Evolutionary conservation across 169 alveolate genomes (phyloP), one percentile per base, ranked within the genome.

Genomic region (Eimeria tenella): DNA sequence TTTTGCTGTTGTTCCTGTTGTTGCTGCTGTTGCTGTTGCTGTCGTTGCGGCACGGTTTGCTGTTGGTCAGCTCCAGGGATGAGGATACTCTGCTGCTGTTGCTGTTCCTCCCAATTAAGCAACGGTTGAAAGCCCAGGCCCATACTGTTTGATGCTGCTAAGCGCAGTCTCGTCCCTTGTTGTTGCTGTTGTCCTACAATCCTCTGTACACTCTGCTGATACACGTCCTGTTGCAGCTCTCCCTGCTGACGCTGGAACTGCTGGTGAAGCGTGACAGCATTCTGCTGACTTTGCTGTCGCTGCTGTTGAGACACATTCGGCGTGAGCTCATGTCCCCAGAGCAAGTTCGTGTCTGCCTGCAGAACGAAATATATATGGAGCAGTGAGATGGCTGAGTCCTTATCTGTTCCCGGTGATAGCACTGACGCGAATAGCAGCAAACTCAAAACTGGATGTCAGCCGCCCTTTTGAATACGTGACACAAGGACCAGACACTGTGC

Each of bases 21-120:
- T 23, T 62, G 71, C 2, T 68, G 75, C 75, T 68, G 81, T 7
- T 71, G 81, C 50, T 73, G 83, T 42, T 79, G 87, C 87, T 79
- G 87, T 55, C 52, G 87, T 65, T 55, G 87, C 87, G 21, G 55
- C 71, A 50, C 25, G 71, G 19, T 60, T 49, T 53, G 68, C 87
- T 79, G 87, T 7, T 53, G 63, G 21, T 79, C 87, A 79, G 87
- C 42, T 19, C 68, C 68, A 19, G 87, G 68, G 7, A 79, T 79
- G 68, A 53, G 71, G 71, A 79, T 56, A 10, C 52, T 50, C 52
- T 65, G 87, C 49, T 79, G 87, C 11, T 79, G 53, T 19, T 75
- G 86, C 63, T 75, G 86, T 23, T 79, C 87, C 56, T 79, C 87
- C 87, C 87, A 79, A 53, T 65, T 23, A 60, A 62, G 70, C 87